Evolutionary conservation across 495 filamentous ascomycete genomes (phyloP).

Genomic region (Penicillium daleae): DNA sequence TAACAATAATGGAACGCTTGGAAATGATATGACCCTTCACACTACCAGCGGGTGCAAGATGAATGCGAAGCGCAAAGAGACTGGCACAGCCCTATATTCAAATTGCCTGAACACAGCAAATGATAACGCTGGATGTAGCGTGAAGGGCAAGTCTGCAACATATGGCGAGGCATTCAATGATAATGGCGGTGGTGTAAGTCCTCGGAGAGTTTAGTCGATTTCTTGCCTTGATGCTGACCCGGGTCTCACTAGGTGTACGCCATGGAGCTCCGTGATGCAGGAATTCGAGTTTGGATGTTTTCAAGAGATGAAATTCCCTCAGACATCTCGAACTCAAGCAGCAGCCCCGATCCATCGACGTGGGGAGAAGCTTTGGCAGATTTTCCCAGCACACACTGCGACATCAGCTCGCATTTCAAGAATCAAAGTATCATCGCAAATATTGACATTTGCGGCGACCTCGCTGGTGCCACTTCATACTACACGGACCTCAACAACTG

Average conservation of each 20-base stretch:
- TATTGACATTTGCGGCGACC: constrained; percentile 40
- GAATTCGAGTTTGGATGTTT: constrained; percentile 49
- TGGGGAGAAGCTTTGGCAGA: constrained; percentile 41
- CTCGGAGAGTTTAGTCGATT: background rate
- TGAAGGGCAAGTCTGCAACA: constrained; percentile 32
- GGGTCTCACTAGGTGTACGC: constrained; percentile 33
- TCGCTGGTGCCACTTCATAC: constrained; percentile 26
- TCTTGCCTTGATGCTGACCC: background rate
- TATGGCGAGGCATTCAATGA: constrained; percentile 44
- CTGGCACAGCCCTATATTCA: constrained; percentile 23
- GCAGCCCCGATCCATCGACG: constrained; percentile 37
- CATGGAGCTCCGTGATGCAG: constrained; percentile 40
- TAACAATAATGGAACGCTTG: constrained; percentile 37
- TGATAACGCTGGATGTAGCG: constrained; percentile 42
- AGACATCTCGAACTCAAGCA: constrained; percentile 31
- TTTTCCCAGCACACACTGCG: constrained; percentile 42
- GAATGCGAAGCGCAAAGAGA: constrained; percentile 43
- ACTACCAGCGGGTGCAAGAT: constrained; percentile 40
- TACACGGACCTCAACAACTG: constrained; percentile 28
- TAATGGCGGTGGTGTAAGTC: constrained; percentile 43
- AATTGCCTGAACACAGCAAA: constrained; percentile 30
- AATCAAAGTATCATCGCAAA: constrained; percentile 43
- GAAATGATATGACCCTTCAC: constrained; percentile 42
- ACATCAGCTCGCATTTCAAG: constrained; percentile 37
- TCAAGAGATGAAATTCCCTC: constrained; percentile 34